These are phyloP conservation scores for Neonectria faginata DNA, from an alignment of 2,329 filamentous ascomycete genomes.

Conservation along the genomic window DNA sequence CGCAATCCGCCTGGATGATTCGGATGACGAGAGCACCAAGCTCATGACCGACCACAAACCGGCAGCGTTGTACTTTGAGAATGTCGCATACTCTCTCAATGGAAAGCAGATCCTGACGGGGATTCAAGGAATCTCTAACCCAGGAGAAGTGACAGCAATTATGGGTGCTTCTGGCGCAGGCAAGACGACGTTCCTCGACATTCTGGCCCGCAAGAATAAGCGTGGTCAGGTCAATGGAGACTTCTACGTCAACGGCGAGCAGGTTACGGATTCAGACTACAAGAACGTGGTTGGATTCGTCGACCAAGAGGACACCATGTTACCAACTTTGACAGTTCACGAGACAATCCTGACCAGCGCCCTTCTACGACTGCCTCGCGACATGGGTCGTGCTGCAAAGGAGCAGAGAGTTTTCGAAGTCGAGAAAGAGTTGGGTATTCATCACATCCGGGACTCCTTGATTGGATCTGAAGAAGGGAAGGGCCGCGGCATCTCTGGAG, in stretches of 20 bases:
- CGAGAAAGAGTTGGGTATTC: slow-evolving; percentile 94
- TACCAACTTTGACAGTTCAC: slow-evolving; percentile 95
- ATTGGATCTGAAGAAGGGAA: slow-evolving; percentile 97
- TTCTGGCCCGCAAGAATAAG: slow-evolving; percentile 97
- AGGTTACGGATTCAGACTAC: slow-evolving; percentile 85
- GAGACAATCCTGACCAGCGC: slow-evolving; percentile 97
- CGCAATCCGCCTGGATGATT: slow-evolving; percentile 86
- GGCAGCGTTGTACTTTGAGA: slow-evolving; percentile 86
- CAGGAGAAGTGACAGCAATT: slow-evolving; percentile 95
- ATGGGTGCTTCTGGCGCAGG: slow-evolving; percentile 98
- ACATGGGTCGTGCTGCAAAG: slow-evolving; percentile 90
- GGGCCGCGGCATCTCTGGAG: slow-evolving; percentile 94
- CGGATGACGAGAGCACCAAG: slow-evolving; percentile 86
- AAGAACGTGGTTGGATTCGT: slow-evolving; percentile 95
- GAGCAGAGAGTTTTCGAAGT: slow-evolving; percentile 92
- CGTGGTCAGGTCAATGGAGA: slow-evolving; percentile 81
- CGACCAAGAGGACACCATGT: slow-evolving; percentile 97
- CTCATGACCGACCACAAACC: slow-evolving; percentile 93
- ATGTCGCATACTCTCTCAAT: slow-evolving; percentile 87
- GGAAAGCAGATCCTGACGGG: slow-evolving; percentile 85
- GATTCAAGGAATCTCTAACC: slow-evolving; percentile 88
- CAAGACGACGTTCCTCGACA: slow-evolving; percentile 97
- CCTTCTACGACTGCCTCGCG: slow-evolving; percentile 86
- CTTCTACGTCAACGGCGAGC: slow-evolving; percentile 94
- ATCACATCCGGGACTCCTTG: slow-evolving; percentile 91